Percentiles rank a stretch among this genome's conserved stretches.
phyloP scores from a whole-genome alignment of 192 early-diverging fungal species.

The Coemansia sp. region DNA sequence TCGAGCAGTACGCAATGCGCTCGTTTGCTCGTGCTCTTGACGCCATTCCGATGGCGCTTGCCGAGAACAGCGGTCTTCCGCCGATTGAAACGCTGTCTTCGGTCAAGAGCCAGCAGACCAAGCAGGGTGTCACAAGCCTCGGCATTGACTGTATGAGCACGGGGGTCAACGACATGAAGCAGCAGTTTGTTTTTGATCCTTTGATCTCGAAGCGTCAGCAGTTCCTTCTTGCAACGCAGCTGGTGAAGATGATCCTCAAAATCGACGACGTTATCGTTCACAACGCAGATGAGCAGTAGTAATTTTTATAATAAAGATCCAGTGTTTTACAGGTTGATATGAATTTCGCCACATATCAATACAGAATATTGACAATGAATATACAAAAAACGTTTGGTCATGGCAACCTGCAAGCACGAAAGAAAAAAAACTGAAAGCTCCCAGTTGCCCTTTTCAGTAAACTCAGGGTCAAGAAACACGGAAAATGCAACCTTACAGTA shows the following conservation, averaged over 20 bases:
- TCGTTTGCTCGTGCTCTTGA: constrained; percentile 97
- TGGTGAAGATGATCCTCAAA: constrained; percentile 99
- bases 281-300: constrained; percentile 35
- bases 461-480: not conserved
- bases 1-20: constrained; percentile 99
- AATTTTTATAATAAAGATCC: not conserved
- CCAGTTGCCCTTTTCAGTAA: too few relatives aligned
- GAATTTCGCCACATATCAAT: too few relatives aligned
- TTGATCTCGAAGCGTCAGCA: constrained; percentile 99
- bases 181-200: constrained; percentile 98
- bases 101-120: constrained; percentile 91
- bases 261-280: constrained; percentile 84
- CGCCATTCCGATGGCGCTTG: constrained; percentile 86
- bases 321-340: not conserved
- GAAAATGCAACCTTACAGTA: not conserved
- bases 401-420: too few relatives aligned
- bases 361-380: too few relatives aligned
- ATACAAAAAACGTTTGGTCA: too few relatives aligned
- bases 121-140: constrained; percentile 80
- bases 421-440: too few relatives aligned
- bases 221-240: constrained; percentile 94
- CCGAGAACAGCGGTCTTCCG: constrained; percentile 96
- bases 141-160: constrained; percentile 96
- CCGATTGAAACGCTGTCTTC: constrained; percentile 96
- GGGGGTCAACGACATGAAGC: constrained; percentile 96